Evolutionary conservation across 2,329 filamentous ascomycete genomes (phyloP), one percentile per base, ranked within the genome.

Genomic region (Lachnellula hyalina): DNA sequence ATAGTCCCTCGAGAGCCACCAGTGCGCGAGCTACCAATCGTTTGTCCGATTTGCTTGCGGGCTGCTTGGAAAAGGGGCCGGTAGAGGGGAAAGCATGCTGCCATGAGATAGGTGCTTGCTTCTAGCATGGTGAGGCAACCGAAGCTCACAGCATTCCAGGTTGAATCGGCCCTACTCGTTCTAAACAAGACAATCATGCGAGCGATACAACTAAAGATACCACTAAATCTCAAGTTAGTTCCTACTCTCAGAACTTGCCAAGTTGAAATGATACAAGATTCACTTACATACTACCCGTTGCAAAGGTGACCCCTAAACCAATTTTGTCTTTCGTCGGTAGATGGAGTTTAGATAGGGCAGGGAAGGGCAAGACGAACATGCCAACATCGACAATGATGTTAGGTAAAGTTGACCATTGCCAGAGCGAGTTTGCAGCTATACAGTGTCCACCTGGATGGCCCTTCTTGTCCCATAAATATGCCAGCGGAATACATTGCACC

Each of bases 221-320:
- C 28, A 28, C 28, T 28, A 28, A 28, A 28, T 28, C 7, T 8
- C 8, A 28, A 9, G 28, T 28, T 28, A 28, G 28, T 28, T 28
- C 8, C 28, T 28, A 9, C 8, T 32, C 6, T 32, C 32, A 23
- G 19, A 32, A 28, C 28, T 28, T 28, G 28, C 28, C 28, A 28
- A 28, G 28, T 9, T 8, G 28, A 28, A 28, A 28, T 23, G 15
- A 14, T 23, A 47, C n/a, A 32, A 6, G 1, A 28, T 17, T 17
- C 25, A 47, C 44, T 47, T 47, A 47, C 44, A 47, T 21, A 47
- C 44, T 47, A 47, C 44, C 44, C n/a, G 44, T 47, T 32, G 32
- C 32, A n/a, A 47, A 47, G 15, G 44, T 47, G 23, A 47, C n/a
- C 19, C 23, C 44, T 12, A 47, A 47, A 32, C 44, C 44, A 32